Conservation (phyloP, 345 rosid species). For the Barbarea vulgaris region DNA sequence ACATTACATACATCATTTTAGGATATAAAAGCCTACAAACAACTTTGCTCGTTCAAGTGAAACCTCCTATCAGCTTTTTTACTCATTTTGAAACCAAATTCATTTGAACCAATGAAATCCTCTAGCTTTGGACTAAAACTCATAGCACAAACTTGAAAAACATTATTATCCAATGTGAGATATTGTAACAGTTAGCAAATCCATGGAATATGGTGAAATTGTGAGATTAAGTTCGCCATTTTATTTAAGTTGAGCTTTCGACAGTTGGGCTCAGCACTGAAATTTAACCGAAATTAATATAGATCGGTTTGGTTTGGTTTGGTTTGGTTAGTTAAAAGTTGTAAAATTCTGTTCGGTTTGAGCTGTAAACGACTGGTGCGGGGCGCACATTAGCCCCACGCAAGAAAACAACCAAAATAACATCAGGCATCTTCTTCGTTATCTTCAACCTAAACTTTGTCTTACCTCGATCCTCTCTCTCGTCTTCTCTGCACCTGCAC, state of each 20-base stretch:
- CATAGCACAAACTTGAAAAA: not conserved
- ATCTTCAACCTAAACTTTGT: conserved; percentile 36
- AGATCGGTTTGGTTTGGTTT: not conserved
- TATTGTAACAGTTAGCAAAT: not conserved
- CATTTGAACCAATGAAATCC: not conserved
- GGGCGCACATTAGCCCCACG: conserved; percentile 15
- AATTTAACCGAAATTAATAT: not conserved
- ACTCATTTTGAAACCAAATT: not conserved
- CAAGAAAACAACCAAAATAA: not conserved
- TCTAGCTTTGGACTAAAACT: not conserved
- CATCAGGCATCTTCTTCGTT: conserved; percentile 29
- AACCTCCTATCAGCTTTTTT: not conserved
- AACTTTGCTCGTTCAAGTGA: not conserved
- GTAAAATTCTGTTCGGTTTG: not conserved
- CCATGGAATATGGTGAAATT: not conserved
- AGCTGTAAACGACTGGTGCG: not conserved
- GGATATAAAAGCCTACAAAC: not conserved
- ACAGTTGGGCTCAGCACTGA: not conserved
- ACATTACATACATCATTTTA: not conserved
- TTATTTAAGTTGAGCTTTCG: too few species aligned
- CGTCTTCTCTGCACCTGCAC: conserved; percentile 1
- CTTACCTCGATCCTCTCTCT: conserved; percentile 42
- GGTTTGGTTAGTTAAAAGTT: not conserved
- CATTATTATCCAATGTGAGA: not conserved
- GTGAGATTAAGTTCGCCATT: not conserved